phyloP scores from a whole-genome alignment of 2,329 filamentous ascomycete species.

The Penicillium corylophilum region DNA sequence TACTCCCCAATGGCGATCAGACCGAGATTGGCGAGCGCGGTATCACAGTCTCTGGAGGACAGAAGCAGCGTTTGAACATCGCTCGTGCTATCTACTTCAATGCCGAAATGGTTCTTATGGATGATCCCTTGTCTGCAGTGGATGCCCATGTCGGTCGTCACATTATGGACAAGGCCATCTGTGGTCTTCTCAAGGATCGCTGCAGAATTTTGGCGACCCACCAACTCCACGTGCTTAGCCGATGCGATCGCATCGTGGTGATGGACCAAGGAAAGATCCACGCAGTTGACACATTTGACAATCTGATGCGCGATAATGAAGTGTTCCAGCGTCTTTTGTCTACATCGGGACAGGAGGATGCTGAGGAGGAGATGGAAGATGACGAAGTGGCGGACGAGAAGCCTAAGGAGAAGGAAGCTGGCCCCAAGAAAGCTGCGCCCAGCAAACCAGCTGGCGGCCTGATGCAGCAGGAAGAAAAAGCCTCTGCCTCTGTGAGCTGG shows the following conservation, averaged over 20 bases:
- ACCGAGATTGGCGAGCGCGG: constrained; percentile 96
- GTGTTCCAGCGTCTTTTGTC: constrained; percentile 81
- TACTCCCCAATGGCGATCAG: constrained; percentile 82
- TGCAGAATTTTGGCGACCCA: constrained; percentile 91
- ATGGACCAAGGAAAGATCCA: constrained; percentile 84
- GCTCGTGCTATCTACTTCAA: constrained; percentile 72
- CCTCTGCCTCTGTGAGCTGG: constrained; percentile 75
- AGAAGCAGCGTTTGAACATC: constrained; percentile 94
- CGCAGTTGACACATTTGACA: constrained; percentile 84
- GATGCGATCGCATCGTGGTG: constrained; percentile 89
- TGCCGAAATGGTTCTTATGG: constrained; percentile 62
- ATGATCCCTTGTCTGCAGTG: constrained; percentile 60
- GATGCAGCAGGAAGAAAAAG: constrained; percentile 56
- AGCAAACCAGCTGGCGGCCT: constrained; percentile 30
- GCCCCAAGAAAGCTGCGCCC: constrained; percentile 7
- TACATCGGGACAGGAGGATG: constrained; percentile 62
- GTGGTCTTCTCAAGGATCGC: constrained; percentile 83
- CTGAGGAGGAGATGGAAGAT: constrained; percentile 52
- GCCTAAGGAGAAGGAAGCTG: constrained; percentile 33
- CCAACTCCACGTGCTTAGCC: constrained; percentile 86
- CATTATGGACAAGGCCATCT: constrained; percentile 91
- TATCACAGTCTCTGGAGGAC: constrained; percentile 91
- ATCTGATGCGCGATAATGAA: constrained; percentile 76
- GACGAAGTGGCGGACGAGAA: constrained; percentile 50
- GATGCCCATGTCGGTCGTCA: constrained; percentile 61